Evolutionary conservation across 148 eudicot genomes (phyloP), one percentile per base, ranked within the genome.

Genomic region (Rhododendron ferrugineum): DNA sequence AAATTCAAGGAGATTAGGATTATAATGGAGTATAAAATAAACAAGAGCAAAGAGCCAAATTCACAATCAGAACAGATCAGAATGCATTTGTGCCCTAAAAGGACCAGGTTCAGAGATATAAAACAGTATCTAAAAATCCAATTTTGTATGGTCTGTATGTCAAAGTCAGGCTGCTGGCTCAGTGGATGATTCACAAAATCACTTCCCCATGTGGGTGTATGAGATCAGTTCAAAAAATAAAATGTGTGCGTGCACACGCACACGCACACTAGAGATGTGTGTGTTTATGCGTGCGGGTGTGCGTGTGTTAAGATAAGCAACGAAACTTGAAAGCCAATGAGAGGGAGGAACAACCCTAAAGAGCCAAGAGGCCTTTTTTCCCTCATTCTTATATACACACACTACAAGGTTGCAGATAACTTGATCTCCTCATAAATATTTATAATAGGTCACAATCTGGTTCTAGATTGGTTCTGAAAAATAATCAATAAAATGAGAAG

Each of bases 1-100:
- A 81, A 81, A n/a, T 87, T 87, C 86, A 84, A 84, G 89, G 86
- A 87, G 86, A 84, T 87, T 87, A 87, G 74, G 86, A 87, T 87
- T 15, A 54, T 7, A 5, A 30, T 37, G 42, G 42, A 37, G 42
- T 10, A 83, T 26, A 83, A 83, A 52, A 26, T 75, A 83, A 47
- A 32, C 58, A 82, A 83, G n/a, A 83, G 79, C 52, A 83, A 83
- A 78, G 50, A 56, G 47, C 44, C 80, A 34, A 26, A 34, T 44
- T 15, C 73, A 46, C 70, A 28, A 82, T 82, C 73, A 40, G 10
- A 68, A 7, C 18, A 16, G 15, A 5, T 42, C 28, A 1, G 42
- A 18, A 44, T 68, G 58, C 32, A 82, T 68, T 14, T 70, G 77
- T 46, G n/a, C 58, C 3, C 1, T 1, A 26, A 66, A 44, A 82